A percentile compares a stretch with the other conserved stretches of the same genome.
phyloP scores from a whole-genome alignment of 805 yeast genomes.

The Nakazawaea anatomiae region DNA sequence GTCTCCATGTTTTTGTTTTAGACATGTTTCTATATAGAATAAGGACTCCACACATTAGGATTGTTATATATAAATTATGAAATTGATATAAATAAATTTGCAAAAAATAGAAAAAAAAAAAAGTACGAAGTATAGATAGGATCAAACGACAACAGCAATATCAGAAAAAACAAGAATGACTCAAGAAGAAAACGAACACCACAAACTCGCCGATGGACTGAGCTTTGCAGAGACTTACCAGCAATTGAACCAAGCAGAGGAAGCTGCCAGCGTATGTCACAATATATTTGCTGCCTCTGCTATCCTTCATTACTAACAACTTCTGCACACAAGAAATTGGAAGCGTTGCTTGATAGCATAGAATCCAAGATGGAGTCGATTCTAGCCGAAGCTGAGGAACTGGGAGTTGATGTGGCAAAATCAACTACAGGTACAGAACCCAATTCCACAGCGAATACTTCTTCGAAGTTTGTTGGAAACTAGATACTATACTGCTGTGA shows the following conservation, averaged over 20 bases:
- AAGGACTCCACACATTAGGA: not conserved
- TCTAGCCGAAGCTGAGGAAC: constrained; percentile 36
- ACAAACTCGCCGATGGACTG: constrained; percentile 16
- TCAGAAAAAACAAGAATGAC: constrained; percentile 18
- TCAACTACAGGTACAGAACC: not conserved
- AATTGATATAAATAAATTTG: not conserved
- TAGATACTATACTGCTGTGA: no score
- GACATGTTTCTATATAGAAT: not conserved
- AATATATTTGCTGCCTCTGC: no score
- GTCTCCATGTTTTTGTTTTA: not conserved
- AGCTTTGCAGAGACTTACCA: constrained; percentile 51
- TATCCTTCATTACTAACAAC: no score
- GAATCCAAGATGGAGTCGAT: constrained; percentile 61
- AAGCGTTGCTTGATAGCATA: constrained; percentile 55
- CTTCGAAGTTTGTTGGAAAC: no score
- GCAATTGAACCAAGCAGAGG: constrained; percentile 62
- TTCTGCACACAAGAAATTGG: constrained; percentile 34
- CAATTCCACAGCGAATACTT: not conserved
- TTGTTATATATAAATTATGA: no score
- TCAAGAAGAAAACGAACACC: constrained; percentile 19
- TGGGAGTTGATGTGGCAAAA: not conserved
- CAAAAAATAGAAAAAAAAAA: not conserved
- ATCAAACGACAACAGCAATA: not conserved
- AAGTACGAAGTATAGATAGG: not conserved
- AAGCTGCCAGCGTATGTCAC: constrained; percentile 43